These are phyloP conservation scores for Chondrostereum purpureum DNA, from an alignment of 1,284 basidiomycete genomes.

Conservation along the genomic window DNA sequence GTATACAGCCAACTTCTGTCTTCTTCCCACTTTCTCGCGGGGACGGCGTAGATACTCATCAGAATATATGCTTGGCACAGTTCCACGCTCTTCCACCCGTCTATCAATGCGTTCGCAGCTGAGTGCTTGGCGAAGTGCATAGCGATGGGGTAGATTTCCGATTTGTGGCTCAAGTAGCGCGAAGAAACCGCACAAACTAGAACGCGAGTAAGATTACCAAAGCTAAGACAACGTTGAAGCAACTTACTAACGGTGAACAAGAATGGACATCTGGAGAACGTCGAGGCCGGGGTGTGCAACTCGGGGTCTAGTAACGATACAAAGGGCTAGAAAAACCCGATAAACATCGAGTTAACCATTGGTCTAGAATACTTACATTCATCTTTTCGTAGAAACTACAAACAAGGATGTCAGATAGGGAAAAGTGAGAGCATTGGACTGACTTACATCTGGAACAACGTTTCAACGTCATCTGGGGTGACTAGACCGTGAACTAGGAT, in stretches of 20 bases:
- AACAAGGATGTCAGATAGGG: conserved; percentile 11
- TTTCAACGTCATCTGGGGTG: conserved; percentile 74
- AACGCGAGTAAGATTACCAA: no score
- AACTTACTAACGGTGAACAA: conserved; percentile 70
- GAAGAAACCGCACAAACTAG: conserved; percentile 75
- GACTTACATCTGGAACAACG: conserved; percentile 76
- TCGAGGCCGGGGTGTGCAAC: conserved; percentile 65
- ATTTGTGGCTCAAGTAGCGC: conserved; percentile 67
- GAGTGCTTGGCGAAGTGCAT: conserved; percentile 85
- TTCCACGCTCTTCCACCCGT: conserved; percentile 80
- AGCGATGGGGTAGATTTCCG: conserved; percentile 75
- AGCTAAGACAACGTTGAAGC: conserved; percentile 9
- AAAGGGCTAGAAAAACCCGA: conserved; percentile 46
- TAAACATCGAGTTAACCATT: conserved; percentile 9
- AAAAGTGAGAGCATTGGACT: conserved; percentile 1
- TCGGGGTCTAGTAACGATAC: conserved; percentile 68
- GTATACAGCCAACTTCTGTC: conserved; percentile 79
- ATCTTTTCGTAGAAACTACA: conserved; percentile 60
- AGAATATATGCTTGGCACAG: conserved; percentile 73
- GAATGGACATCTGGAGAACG: conserved; percentile 74
- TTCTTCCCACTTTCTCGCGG: conserved; percentile 76
- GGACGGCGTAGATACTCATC: conserved; percentile 73
- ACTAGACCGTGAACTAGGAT: conserved; percentile 79
- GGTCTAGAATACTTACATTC: conserved; percentile 43
- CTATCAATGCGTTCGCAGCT: conserved; percentile 70